These are phyloP conservation scores for Cinchona pubescens DNA, from an alignment of 257 asterid genomes.

Conservation along the genomic window DNA sequence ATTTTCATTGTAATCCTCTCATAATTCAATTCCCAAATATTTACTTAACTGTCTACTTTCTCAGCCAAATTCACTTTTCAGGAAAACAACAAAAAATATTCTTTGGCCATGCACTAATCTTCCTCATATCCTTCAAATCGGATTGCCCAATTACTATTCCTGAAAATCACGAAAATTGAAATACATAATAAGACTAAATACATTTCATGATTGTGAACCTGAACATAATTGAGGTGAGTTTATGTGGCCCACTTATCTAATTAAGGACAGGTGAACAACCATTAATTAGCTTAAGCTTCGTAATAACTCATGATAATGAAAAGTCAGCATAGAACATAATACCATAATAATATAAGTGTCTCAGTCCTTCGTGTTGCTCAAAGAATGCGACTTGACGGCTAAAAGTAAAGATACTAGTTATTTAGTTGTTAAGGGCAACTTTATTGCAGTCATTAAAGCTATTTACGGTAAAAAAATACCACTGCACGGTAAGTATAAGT, in stretches of 20 bases:
- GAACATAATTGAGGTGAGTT: background rate
- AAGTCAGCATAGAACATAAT: background rate
- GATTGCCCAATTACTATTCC: background rate
- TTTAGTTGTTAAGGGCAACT: background rate
- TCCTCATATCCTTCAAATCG: background rate
- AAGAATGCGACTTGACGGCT: background rate
- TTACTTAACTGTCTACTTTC: too few relatives aligned
- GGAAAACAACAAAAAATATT: background rate
- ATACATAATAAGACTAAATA: background rate
- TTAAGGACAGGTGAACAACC: constrained; percentile 1
- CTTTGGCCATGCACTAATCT: background rate
- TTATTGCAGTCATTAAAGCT: background rate
- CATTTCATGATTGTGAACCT: background rate
- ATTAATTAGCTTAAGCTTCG: background rate
- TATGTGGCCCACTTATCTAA: background rate
- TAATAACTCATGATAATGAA: background rate
- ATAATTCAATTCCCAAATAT: too few relatives aligned
- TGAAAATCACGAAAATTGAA: background rate
- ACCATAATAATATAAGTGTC: background rate
- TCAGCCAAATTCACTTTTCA: too few relatives aligned
- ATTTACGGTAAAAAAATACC: background rate
- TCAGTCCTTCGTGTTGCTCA: background rate
- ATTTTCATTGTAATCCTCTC: too few relatives aligned
- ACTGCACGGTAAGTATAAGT: background rate
- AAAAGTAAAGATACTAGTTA: background rate